Evolutionary conservation across 768 basidiomycete genomes (phyloP).

Genomic region (Kwoniella bestiolae): DNA sequence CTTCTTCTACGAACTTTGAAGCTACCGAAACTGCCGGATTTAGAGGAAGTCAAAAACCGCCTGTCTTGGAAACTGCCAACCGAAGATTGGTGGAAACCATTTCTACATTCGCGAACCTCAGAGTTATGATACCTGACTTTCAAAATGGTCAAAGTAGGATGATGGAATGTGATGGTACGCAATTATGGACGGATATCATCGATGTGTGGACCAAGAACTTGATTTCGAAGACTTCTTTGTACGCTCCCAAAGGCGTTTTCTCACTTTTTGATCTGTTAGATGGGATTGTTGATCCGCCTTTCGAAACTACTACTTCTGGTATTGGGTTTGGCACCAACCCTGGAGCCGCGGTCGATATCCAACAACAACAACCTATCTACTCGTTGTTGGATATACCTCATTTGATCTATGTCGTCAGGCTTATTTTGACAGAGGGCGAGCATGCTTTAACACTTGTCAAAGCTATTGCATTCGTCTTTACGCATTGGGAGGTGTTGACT

Average conservation of each 20-base stretch:
- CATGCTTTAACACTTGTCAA: conserved; percentile 60
- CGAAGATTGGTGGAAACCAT: conserved; percentile 59
- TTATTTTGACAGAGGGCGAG: conserved; percentile 59
- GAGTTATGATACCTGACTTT: conserved; percentile 44
- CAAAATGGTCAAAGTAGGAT: conserved; percentile 23
- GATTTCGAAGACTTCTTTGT: conserved; percentile 59
- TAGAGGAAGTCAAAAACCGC: conserved; percentile 59
- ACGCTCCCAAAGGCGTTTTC: conserved; percentile 60
- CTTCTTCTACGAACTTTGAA: conserved; percentile 53
- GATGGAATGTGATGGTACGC: conserved; percentile 51
- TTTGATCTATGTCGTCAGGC: conserved; percentile 56
- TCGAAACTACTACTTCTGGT: conserved; percentile 26
- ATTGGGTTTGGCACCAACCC: conserved; percentile 2
- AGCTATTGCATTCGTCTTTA: conserved; percentile 59
- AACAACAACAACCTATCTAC: conserved; percentile 2
- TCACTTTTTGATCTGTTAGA: conserved; percentile 60
- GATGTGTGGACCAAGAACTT: conserved; percentile 58
- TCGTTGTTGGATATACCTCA: conserved; percentile 58
- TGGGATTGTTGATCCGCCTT: conserved; percentile 57
- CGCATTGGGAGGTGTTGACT: conserved; percentile 59
- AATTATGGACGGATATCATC: conserved; percentile 58
- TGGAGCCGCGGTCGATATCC: background rate
- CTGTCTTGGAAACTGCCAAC: conserved; percentile 61
- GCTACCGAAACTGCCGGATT: conserved; percentile 60
- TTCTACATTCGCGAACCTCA: conserved; percentile 53